Evolutionary conservation across 352 stramenopile species (phyloP).

Genomic region (Pythium monospermum): DNA sequence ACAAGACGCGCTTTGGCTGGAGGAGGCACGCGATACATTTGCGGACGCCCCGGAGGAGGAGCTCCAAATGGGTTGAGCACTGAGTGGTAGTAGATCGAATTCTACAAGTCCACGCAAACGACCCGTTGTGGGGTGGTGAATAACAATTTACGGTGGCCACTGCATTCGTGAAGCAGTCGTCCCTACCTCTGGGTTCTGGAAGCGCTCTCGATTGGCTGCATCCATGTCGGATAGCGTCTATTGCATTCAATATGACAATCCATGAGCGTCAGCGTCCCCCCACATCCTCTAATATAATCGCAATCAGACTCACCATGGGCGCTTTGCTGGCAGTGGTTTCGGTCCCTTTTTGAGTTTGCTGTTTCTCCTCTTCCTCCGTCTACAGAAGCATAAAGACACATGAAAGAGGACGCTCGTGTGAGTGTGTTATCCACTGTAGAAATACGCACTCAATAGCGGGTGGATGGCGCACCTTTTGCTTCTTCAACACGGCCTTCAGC

Average conservation of each 20-base stretch:
- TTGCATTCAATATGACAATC: too few species aligned
- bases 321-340: conserved; percentile 19
- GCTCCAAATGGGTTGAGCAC: conserved; percentile 73
- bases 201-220: conserved; percentile 52
- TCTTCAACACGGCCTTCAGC: conserved; percentile 60
- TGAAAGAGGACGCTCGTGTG: too few species aligned
- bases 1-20: too few species aligned
- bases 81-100: conserved; percentile 80
- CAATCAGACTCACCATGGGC: conserved; percentile 26
- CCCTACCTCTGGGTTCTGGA: conserved; percentile 63
- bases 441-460: too few species aligned
- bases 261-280: too few species aligned
- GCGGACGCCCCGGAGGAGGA: conserved; percentile 52
- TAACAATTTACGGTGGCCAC: too few species aligned
- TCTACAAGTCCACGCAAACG: conserved; percentile 28
- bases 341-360: conserved; percentile 28
- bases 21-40: conserved; percentile 48
- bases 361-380: conserved; percentile 41
- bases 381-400: too few species aligned
- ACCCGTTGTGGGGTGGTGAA: background rate
- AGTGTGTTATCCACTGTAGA: too few species aligned
- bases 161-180: background rate
- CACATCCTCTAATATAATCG: too few species aligned
- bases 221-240: conserved; percentile 54
- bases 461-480: conserved; percentile 62